Evolutionary conservation across 2,329 filamentous ascomycete genomes (phyloP), one percentile per base, ranked within the genome.

Genomic region (Aspergillus aculeatinus): DNA sequence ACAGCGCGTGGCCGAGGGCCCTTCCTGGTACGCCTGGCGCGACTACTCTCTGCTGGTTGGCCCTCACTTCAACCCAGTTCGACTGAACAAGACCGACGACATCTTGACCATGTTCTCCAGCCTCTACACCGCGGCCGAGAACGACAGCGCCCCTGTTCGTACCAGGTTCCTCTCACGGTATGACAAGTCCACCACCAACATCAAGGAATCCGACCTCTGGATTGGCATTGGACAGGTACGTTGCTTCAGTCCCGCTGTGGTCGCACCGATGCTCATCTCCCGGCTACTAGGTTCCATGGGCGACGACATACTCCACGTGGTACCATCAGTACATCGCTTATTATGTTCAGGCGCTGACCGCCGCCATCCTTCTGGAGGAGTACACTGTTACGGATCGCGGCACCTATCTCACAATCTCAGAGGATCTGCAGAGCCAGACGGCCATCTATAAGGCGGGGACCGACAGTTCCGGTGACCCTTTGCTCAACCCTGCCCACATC

Each of bases 141-240:
- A 67, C 2, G 69, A 67, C 3, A 63, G 61, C 0, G 76, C 73
- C 0, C 63, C 70, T 2, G 67, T 72, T 0, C 72, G 74, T 0
- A 74, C 80, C 2, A 74, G 77, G 14, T 82, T 81, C 55, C 66
- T 81, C 11, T 77, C 70, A 31, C 74, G 80, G 1, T 82, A 74
- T 53, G 80, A 82, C 61, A 82, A 82, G 65, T 81, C 79, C 2
- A 80, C 80, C 0, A 81, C 79, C 3, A 82, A 81, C 60, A 80
- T 82, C 53, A 81, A 81, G 60, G 81, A 82, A 55, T 77, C 77
- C 0, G 63, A 74, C 42, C 66, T 82, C 2, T 83, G 80, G 79
- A 73, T 78, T 4, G 67, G 69, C 0, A 80, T 82, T 35, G 81
- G 80, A 4, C 80, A 81, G 66, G 72, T 70, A 5, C n/a, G 21